Conservation (phyloP, 805 yeast species). For the Kuraishia capsulata region DNA sequence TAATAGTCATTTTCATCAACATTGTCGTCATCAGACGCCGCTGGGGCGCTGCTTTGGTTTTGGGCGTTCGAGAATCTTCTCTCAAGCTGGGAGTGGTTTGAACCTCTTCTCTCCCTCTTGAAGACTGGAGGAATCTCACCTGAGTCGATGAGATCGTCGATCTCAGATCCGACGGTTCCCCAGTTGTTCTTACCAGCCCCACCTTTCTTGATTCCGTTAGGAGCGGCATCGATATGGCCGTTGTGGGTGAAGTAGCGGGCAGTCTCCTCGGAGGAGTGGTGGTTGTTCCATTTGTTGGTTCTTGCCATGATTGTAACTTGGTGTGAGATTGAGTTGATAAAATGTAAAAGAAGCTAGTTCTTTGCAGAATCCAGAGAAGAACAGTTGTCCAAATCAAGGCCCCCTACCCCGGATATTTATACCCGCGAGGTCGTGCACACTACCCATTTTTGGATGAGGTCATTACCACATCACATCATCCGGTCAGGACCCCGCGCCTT, state of each 20-base stretch:
- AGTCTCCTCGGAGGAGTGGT: constrained; percentile 36
- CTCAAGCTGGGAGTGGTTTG: constrained; percentile 36
- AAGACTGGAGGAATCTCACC: constrained; percentile 45
- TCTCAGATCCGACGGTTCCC: constrained; percentile 79
- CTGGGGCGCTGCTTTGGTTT: not conserved
- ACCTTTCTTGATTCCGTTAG: constrained; percentile 68
- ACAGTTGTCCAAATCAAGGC: too few species aligned
- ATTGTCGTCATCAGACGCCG: not conserved
- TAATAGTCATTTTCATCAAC: too few species aligned
- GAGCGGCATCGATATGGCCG: constrained; percentile 61
- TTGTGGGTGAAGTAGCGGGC: constrained; percentile 74
- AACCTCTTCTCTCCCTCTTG: constrained; percentile 39
- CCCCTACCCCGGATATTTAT: too few species aligned
- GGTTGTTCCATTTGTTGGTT: constrained; percentile 67
- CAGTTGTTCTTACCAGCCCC: constrained; percentile 87
- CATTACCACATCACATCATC: too few species aligned
- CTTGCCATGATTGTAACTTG: constrained; percentile 65
- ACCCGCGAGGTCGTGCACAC: too few species aligned
- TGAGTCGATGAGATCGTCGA: constrained; percentile 49
- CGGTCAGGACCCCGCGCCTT: too few species aligned
- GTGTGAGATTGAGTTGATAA: not conserved
- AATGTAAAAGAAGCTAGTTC: not conserved
- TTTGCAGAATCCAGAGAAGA: not conserved
- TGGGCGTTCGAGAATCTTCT: constrained; percentile 23
- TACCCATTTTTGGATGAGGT: too few species aligned